Evolutionary conservation across 1,139 yeast species (phyloP).

Genomic region (Pichia sp.): DNA sequence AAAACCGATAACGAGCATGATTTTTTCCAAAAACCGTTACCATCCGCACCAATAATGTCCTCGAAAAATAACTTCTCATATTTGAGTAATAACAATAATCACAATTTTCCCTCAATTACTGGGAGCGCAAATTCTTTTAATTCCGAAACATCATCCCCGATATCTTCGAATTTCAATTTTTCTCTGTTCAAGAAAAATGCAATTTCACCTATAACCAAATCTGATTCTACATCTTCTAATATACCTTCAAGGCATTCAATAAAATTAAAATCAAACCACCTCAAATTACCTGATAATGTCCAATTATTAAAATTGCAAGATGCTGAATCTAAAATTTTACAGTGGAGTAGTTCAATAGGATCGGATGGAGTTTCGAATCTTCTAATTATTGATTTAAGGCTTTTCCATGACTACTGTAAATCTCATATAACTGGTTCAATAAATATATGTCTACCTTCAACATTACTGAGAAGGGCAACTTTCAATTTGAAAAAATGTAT

Average conservation of each 20-base stretch:
- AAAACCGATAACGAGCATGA: background rate
- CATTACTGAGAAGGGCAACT: slow-evolving; percentile 41
- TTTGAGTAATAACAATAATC: background rate
- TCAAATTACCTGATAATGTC: slow-evolving; percentile 21
- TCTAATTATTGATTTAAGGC: slow-evolving; percentile 42
- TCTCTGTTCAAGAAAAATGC: background rate
- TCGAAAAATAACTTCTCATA: slow-evolving; percentile 6
- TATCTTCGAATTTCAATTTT: slow-evolving; percentile 5
- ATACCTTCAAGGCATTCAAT: slow-evolving; percentile 14
- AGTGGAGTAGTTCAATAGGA: slow-evolving; percentile 17
- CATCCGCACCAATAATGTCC: slow-evolving; percentile 11
- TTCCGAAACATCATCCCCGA: slow-evolving; percentile 3
- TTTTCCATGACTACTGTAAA: slow-evolving; percentile 47
- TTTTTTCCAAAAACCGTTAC: slow-evolving; percentile 4
- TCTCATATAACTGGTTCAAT: slow-evolving; percentile 40
- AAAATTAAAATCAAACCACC: slow-evolving; percentile 20
- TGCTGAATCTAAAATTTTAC: slow-evolving; percentile 14
- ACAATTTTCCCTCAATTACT: background rate
- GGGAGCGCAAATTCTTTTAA: background rate
- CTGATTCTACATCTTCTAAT: slow-evolving; percentile 1
- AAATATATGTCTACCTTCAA: slow-evolving; percentile 50
- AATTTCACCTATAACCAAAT: background rate
- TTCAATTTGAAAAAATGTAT: slow-evolving; percentile 44
- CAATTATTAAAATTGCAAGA: slow-evolving; percentile 15
- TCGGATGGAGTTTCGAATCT: slow-evolving; percentile 26